Conservation (phyloP, 371 early-diverging fungal species). For the Chytridium lagenaria region DNA sequence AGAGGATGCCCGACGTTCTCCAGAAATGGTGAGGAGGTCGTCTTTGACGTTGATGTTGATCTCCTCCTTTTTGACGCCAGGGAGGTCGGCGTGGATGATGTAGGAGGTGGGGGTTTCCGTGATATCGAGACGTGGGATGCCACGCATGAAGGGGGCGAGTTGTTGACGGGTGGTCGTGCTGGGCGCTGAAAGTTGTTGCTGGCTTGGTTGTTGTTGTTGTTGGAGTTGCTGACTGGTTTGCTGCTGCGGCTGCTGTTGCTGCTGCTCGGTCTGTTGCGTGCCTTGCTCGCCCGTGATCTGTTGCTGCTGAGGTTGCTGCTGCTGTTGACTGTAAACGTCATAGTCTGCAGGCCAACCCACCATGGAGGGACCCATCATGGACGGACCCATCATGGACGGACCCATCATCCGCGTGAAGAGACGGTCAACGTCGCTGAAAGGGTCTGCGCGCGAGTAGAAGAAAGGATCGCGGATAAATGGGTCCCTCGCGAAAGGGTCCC, state of each 20-base stretch:
- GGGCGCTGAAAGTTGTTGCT: not conserved
- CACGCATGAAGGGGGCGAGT: not conserved
- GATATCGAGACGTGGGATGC: constrained; percentile 33
- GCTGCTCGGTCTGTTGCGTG: not conserved
- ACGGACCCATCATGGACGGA: too few species aligned
- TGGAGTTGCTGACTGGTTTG: too few species aligned
- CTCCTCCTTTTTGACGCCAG: constrained; percentile 47
- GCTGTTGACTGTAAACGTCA: not conserved
- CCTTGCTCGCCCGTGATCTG: not conserved
- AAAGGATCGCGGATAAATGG: constrained; percentile 8
- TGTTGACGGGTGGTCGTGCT: not conserved
- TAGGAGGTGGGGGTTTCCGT: constrained; percentile 40
- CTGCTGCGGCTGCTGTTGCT: not conserved
- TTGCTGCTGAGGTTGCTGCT: not conserved
- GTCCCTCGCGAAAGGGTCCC: constrained; percentile 1
- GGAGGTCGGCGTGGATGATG: constrained; percentile 45
- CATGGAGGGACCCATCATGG: not conserved
- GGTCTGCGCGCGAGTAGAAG: not conserved
- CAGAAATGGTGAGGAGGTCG: constrained; percentile 42
- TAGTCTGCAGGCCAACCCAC: too few species aligned
- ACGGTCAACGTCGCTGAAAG: constrained; percentile 14
- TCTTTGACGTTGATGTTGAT: constrained; percentile 43
- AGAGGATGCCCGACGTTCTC: constrained; percentile 32
- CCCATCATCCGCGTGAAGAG: not conserved
- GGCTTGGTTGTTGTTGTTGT: not conserved